Percentiles rank a stretch among this genome's conserved stretches.
Evolutionary conservation across 768 basidiomycete genomes (phyloP).

Genomic region (Lactarius sp.): DNA sequence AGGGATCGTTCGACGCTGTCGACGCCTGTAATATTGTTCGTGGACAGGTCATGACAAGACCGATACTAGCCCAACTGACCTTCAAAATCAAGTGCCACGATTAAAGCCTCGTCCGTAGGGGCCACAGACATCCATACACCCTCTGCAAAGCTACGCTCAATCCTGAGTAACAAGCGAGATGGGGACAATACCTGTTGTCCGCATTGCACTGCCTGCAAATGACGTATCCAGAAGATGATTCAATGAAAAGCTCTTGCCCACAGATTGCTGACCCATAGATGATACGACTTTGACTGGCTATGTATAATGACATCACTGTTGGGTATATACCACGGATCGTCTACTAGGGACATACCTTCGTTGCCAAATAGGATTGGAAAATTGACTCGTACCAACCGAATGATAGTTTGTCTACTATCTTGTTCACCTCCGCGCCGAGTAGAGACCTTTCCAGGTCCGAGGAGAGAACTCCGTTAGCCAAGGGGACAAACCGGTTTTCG

Average conservation of each 20-base stretch:
- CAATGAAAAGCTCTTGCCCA: conserved; percentile 55
- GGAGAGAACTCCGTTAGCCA: conserved; percentile 54
- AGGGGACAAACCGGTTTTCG: conserved; percentile 57
- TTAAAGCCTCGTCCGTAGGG: conserved; percentile 47
- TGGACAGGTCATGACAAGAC: not conserved
- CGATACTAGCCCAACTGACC: conserved; percentile 32
- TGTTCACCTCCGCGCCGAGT: conserved; percentile 53
- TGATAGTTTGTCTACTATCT: conserved; percentile 49
- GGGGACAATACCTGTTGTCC: conserved; percentile 42
- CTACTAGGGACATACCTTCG: conserved; percentile 37
- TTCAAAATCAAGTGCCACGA: conserved; percentile 64
- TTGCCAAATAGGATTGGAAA: conserved; percentile 57
- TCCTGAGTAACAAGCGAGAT: not conserved
- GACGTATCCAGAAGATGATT: conserved; percentile 62
- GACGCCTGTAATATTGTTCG: conserved; percentile 38
- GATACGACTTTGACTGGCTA: conserved; percentile 62
- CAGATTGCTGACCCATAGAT: conserved; percentile 66
- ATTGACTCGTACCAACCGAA: conserved; percentile 65
- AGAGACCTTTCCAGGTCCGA: conserved; percentile 46
- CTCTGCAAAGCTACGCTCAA: conserved; percentile 31
- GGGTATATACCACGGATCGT: not conserved
- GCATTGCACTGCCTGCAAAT: conserved; percentile 61
- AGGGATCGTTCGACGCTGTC: conserved; percentile 60
- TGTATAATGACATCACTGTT: not conserved
- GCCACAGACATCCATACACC: conserved; percentile 68